A percentile compares a stretch with the other conserved stretches of the same genome.
Conservation (phyloP, 2,329 filamentous ascomycete genomes). For the Penicillium sp. region DNA sequence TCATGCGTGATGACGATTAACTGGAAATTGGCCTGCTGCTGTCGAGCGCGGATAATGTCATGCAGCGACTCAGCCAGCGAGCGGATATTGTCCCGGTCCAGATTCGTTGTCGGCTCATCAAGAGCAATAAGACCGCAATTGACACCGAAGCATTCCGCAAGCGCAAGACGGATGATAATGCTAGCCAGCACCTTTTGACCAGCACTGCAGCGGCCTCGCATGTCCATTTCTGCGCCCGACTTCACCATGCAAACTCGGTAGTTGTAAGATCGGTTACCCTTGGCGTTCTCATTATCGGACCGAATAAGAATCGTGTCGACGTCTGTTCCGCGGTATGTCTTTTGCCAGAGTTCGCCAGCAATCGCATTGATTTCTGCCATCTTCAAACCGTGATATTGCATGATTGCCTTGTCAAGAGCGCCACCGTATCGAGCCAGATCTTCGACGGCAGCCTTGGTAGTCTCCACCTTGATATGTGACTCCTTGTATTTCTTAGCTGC, state of each 20-base stretch:
- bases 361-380: constrained; percentile 98
- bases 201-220: constrained; percentile 94
- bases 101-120: constrained; percentile 95
- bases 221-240: constrained; percentile 96
- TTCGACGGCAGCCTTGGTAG: constrained; percentile 87
- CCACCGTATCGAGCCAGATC: constrained; percentile 77
- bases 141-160: constrained; percentile 93
- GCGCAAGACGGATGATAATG: constrained; percentile 93
- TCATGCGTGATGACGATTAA: constrained; percentile 98
- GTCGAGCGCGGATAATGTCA: constrained; percentile 77
- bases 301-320: constrained; percentile 95
- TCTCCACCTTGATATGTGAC: constrained; percentile 82
- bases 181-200: constrained; percentile 94
- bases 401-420: constrained; percentile 91
- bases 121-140: constrained; percentile 95
- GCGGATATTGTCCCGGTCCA: constrained; percentile 91
- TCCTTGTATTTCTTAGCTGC: constrained; percentile 78
- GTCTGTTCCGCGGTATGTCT: constrained; percentile 93
- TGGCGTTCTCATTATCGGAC: constrained; percentile 75
- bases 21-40: constrained; percentile 91
- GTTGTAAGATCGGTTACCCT: constrained; percentile 82
- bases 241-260: constrained; percentile 98
- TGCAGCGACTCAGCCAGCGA: constrained; percentile 80
- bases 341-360: constrained; percentile 93
- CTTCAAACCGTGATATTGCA: constrained; percentile 93